Percentiles rank a stretch among this genome's conserved stretches.
These are phyloP conservation scores for Falciphora oryzae DNA, from an alignment of 2,329 filamentous ascomycete genomes.

Conservation along the genomic window DNA sequence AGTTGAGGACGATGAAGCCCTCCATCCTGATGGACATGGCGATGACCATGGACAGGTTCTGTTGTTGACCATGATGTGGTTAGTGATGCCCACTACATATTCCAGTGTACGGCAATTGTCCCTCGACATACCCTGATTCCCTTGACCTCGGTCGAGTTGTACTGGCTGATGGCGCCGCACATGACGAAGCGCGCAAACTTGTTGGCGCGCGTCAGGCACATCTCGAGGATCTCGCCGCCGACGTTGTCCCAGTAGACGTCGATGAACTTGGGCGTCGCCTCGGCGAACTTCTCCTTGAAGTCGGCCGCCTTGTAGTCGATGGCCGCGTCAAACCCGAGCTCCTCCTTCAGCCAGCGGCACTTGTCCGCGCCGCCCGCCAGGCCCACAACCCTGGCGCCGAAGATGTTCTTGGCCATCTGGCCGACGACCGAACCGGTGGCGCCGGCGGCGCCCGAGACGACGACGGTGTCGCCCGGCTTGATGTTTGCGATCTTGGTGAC, in stretches of 20 bases:
- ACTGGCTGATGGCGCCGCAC: slow-evolving; percentile 66
- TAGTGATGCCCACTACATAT: no score
- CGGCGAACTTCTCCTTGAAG: slow-evolving; percentile 54
- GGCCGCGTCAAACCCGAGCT: slow-evolving; percentile 61
- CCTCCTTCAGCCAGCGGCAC: slow-evolving; percentile 55
- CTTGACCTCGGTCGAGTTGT: slow-evolving; percentile 63
- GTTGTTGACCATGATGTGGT: not conserved
- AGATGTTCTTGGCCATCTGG: slow-evolving; percentile 61
- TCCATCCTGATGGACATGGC: slow-evolving; percentile 50
- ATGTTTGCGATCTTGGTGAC: slow-evolving; percentile 50
- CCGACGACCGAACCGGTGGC: slow-evolving; percentile 62
- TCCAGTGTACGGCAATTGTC: no score
- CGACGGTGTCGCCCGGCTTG: slow-evolving; percentile 58
- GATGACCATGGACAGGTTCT: slow-evolving; percentile 24
- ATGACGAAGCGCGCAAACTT: slow-evolving; percentile 60
- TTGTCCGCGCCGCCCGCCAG: slow-evolving; percentile 52
- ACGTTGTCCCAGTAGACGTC: slow-evolving; percentile 73
- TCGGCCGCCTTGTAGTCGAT: slow-evolving; percentile 64
- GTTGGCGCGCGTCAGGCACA: slow-evolving; percentile 59
- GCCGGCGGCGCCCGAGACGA: slow-evolving; percentile 61
- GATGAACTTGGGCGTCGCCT: slow-evolving; percentile 50
- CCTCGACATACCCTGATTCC: slow-evolving; percentile 55
- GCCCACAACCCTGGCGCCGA: slow-evolving; percentile 43
- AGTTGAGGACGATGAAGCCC: slow-evolving; percentile 71
- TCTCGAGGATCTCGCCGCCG: slow-evolving; percentile 63